Evolutionary conservation across 352 stramenopile genomes (phyloP), one percentile per base, ranked within the genome.

Genomic region (Blastocystis sp.): DNA sequence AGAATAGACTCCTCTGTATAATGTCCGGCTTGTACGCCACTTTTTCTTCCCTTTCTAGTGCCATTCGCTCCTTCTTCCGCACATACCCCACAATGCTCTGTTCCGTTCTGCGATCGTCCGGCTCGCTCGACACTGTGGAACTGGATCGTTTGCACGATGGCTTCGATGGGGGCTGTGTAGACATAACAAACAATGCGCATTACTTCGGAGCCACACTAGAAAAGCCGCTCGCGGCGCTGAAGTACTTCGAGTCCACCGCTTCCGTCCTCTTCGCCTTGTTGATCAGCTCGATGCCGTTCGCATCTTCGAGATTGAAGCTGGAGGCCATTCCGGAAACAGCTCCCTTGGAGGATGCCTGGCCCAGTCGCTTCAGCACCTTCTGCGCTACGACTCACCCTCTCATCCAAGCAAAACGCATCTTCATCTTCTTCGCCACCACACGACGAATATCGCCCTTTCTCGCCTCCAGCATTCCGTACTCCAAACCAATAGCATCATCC

Each of bases 401-500:
- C 23, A 38, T 65, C 3, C 56, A 62, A 56, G 43, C 23, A 69
- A 56, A 48, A 88, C 78, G 62, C 62, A 86, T 88, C 81, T 89
- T 89, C 69, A 67, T 70, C 41, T 89, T 87, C 61, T 89, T 82
- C 40, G 45, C 79, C 28, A 40, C 40, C n/a, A 89, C 69, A 19
- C 62, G 28, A 19, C 70, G 38, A 7, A 87, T 60, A n/a, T 59
- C 81, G 23, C 53, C 71, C 19, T 11, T 61, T 23, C 69, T 62
- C 38, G 93, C 92, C 10, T 93, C 94, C 17, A 98, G 91, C 7
- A 96, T 93, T 19, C 96, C 96, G 43, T 93, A 89, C 2, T 95
- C 96, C 60, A 98, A 92, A n/a, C 96, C 96, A 96, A 98, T 98
- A 28, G 95, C 95, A 81, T 98, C 97, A 90, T 99, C 96, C 14